Base-by-base conservation (phyloP, 2,329 filamentous ascomycete genomes). In the Aureobasidium uvarum region DNA sequence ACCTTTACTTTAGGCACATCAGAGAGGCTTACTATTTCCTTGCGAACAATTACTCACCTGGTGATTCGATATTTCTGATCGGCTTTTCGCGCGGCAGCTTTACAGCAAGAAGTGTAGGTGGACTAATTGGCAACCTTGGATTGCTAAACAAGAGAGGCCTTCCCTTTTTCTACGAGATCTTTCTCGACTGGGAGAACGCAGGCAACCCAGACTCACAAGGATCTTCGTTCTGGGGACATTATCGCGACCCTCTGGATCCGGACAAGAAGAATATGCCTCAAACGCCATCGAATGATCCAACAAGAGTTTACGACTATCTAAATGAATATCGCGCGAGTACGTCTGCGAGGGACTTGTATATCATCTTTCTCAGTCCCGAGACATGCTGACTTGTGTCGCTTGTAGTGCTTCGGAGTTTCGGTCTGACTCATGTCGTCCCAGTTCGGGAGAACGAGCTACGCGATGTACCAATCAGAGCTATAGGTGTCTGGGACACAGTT, bases 11-110 rank as follows among this genome's bases (percentile, higher is more conserved):
- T 11, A 36, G 33, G 58, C 74, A 87, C 62, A 81, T 88, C 65
- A 81, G 84, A 13, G 85, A 86, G 70, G 83, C 84, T 0, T 88
- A 88, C 70, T 79, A 81, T 2, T 87, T 86, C 69, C 75, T 87
- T 1, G 85, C 83, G 65, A 81, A 84, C 69, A 88, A 87, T 74
- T 87, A 86, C 45, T 67, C 68, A 23, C 65, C 68, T n/a, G 71
- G 68, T 38, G 79, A 80, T 56, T 76, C 79, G 41, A 77, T 80
- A 28, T 80, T 74, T 70, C 67, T 80, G 2, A 75, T 80, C 50
- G 79, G 79, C 0, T 79, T 79, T 69, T 79, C 77, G 8, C 71
- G 78, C 28, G 78, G 78, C 10, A 74, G 78, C 5, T 81, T 76
- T 62, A 81, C 77, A 0, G 74, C 75, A 16, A 72, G 77, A 25